Conservation (phyloP, 805 yeast species). For the Candida palmyrensis region DNA sequence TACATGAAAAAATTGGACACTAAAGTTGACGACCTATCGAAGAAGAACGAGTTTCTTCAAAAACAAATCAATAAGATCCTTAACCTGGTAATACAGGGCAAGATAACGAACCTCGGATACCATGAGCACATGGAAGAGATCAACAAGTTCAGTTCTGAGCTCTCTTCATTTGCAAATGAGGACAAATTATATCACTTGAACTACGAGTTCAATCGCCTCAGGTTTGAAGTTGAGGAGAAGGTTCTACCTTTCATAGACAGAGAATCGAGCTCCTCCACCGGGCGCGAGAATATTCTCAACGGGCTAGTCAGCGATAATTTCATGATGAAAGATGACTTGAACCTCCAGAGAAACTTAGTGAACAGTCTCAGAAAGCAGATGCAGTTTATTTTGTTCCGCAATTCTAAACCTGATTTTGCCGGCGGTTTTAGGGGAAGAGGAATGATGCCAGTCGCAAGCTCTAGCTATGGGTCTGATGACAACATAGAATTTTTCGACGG, state of each 20-base stretch:
- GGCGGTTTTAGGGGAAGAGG: conserved; percentile 1
- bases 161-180: conserved; percentile 16
- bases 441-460: not conserved
- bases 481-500: conserved; percentile 19
- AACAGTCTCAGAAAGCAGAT: conserved; percentile 47
- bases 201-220: conserved; percentile 40
- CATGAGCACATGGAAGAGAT: conserved; percentile 44
- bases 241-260: conserved; percentile 28
- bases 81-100: conserved; percentile 45
- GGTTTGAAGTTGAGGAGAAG: conserved; percentile 37
- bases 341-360: conserved; percentile 38
- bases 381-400: conserved; percentile 42
- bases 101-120: conserved; percentile 46
- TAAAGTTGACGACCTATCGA: conserved; percentile 20
- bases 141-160: conserved; percentile 13
- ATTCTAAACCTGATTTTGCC: conserved; percentile 14
- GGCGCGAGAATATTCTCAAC: conserved; percentile 25
- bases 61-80: conserved; percentile 41
- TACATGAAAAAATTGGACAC: conserved; percentile 15
- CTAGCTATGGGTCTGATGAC: conserved; percentile 2
- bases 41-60: conserved; percentile 37
- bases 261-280: conserved; percentile 16
- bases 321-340: conserved; percentile 43
- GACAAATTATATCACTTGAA: conserved; percentile 27
- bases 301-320: conserved; percentile 32